phyloP scores from a whole-genome alignment of 169 alveolate genomes.

The Plasmodium malariae region DNA sequence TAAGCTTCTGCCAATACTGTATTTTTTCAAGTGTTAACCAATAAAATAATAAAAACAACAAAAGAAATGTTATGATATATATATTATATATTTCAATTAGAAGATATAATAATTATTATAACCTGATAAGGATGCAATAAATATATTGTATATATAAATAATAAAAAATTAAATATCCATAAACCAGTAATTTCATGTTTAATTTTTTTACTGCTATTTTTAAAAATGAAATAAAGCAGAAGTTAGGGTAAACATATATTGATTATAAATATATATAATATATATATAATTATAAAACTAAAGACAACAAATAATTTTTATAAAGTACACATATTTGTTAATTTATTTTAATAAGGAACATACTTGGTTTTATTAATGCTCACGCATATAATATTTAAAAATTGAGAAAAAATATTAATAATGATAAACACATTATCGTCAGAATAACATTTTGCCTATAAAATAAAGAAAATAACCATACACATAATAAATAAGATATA shows the following conservation, averaged over 20 bases:
- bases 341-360: slow-evolving; percentile 10
- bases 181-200: neutral
- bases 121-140: neutral
- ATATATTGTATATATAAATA: too few relatives aligned
- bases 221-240: neutral
- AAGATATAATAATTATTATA: neutral
- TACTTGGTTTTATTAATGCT: slow-evolving; percentile 1
- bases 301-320: neutral
- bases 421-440: neutral
- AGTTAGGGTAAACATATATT: neutral
- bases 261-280: slow-evolving; percentile 4
- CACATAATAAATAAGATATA: slow-evolving; percentile 23
- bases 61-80: too few relatives aligned
- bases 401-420: neutral
- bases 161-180: neutral
- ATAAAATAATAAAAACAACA: too few relatives aligned
- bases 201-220: neutral
- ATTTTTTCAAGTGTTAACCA: too few relatives aligned
- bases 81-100: too few relatives aligned
- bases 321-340: slow-evolving; percentile 16
- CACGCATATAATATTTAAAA: slow-evolving; percentile 31
- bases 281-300: slow-evolving; percentile 1
- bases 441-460: neutral
- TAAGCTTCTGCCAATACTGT: too few relatives aligned
- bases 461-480: neutral